These are phyloP conservation scores for Neckera pumila DNA, from an alignment of 225 moss, liverwort and hornwort species.

Conservation along the genomic window DNA sequence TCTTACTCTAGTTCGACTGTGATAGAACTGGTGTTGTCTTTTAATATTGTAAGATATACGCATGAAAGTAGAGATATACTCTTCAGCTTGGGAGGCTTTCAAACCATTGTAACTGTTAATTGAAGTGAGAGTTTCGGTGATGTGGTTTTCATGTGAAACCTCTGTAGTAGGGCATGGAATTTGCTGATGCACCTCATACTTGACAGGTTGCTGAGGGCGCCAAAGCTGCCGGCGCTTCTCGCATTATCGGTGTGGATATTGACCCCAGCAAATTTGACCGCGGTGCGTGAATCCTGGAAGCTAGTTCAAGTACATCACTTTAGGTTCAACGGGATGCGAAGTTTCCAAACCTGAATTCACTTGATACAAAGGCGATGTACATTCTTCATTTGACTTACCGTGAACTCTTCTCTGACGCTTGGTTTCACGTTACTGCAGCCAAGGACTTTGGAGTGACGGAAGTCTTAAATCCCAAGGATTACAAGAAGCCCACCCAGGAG, in stretches of 20 bases:
- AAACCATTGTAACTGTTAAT: not conserved
- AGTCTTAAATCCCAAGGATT: conserved; percentile 73
- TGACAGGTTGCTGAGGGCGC: conserved; percentile 76
- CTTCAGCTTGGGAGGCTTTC: not conserved
- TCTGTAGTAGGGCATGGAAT: not conserved
- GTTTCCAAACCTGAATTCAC: not conserved
- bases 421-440: conserved; percentile 29
- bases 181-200: not conserved
- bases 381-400: not conserved
- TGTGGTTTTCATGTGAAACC: not conserved
- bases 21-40: not conserved
- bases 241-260: conserved; percentile 88
- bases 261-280: conserved; percentile 57
- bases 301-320: not conserved
- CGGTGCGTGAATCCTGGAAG: conserved; percentile 24
- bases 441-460: conserved; percentile 75
- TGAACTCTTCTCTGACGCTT: conserved; percentile 1
- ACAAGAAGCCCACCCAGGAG: conserved; percentile 70
- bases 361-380: not conserved
- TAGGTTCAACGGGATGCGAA: not conserved
- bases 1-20: not conserved
- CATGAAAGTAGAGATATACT: not conserved
- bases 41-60: not conserved
- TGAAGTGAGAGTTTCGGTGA: not conserved
- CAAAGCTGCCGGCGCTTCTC: conserved; percentile 74